Percentiles rank a stretch among this genome's conserved stretches.
phyloP scores from a whole-genome alignment of 805 yeast species.

The Danielia reshetovae region DNA sequence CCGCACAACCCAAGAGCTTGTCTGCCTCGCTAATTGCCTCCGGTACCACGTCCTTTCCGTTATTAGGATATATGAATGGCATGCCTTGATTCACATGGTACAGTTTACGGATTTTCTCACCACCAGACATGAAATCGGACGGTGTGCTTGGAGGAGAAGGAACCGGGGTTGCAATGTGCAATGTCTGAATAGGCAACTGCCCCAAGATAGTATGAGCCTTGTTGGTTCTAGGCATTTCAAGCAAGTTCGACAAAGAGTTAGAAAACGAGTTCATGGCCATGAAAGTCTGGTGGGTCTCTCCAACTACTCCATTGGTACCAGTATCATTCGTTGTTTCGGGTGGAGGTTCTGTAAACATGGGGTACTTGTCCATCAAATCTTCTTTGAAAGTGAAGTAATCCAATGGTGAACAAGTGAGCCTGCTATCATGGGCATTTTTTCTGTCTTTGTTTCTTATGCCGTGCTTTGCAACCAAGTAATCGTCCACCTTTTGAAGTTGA shows the following conservation, averaged over 20 bases:
- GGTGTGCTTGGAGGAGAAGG: slow-evolving; percentile 69
- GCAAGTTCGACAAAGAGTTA: slow-evolving; percentile 54
- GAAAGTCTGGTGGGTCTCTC: slow-evolving; percentile 13
- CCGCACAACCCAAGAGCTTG: slow-evolving; percentile 55
- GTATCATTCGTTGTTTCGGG: slow-evolving; percentile 3
- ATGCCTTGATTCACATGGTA: slow-evolving; percentile 64
- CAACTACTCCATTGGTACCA: not conserved
- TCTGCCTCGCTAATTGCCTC: slow-evolving; percentile 78
- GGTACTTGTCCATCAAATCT: slow-evolving; percentile 71
- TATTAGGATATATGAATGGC: slow-evolving; percentile 63
- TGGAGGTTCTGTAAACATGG: slow-evolving; percentile 54
- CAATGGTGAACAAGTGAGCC: slow-evolving; percentile 65
- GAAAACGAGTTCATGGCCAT: slow-evolving; percentile 42
- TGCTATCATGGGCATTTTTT: slow-evolving; percentile 19
- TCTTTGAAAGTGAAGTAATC: slow-evolving; percentile 80
- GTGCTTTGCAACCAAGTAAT: slow-evolving; percentile 41
- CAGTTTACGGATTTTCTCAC: slow-evolving; percentile 48
- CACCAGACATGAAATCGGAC: slow-evolving; percentile 44
- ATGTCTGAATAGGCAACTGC: slow-evolving; percentile 48
- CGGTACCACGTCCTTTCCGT: slow-evolving; percentile 45
- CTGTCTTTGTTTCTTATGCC: slow-evolving; percentile 25
- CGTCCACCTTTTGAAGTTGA: slow-evolving; percentile 40
- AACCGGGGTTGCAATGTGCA: slow-evolving; percentile 82
- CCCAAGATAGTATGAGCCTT: slow-evolving; percentile 41
- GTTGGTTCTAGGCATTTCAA: slow-evolving; percentile 55